These are phyloP conservation scores for Ophiocordyceps camponoti-saundersi DNA, from an alignment of 2,329 filamentous ascomycete species.

Conservation along the genomic window DNA sequence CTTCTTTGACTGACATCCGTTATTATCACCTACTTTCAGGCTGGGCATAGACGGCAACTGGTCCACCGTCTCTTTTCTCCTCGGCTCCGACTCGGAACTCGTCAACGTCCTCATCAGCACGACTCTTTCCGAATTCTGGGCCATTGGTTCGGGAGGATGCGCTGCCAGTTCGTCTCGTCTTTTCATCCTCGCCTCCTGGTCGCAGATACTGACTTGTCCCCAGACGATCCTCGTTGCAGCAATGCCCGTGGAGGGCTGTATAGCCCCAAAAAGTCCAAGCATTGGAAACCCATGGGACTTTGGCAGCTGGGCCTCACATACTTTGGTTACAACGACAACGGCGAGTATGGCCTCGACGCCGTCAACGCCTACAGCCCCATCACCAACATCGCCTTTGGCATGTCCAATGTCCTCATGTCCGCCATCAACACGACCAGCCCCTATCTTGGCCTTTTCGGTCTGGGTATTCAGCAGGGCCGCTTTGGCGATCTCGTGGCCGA, in stretches of 20 bases:
- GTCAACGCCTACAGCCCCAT: slow-evolving; percentile 23
- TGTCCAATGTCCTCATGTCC: slow-evolving; percentile 30
- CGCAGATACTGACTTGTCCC: slow-evolving; percentile 4
- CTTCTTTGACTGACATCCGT: neutral
- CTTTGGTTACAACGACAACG: slow-evolving; percentile 42
- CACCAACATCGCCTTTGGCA: slow-evolving; percentile 18
- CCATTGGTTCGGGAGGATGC: slow-evolving; percentile 42
- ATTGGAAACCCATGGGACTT: slow-evolving; percentile 40
- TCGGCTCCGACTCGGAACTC: slow-evolving; percentile 22
- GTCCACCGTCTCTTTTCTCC: slow-evolving; percentile 46
- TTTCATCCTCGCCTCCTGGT: slow-evolving; percentile 2
- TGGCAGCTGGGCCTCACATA: slow-evolving; percentile 44
- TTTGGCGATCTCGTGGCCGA: slow-evolving; percentile 32
- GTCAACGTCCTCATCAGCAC: slow-evolving; percentile 40
- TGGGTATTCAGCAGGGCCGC: slow-evolving; percentile 36
- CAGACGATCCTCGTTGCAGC: slow-evolving; percentile 33
- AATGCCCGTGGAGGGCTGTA: slow-evolving; percentile 42
- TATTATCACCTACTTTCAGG: slow-evolving; percentile 17
- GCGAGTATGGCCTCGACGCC: slow-evolving; percentile 43
- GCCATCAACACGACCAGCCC: slow-evolving; percentile 38
- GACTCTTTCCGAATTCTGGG: slow-evolving; percentile 54
- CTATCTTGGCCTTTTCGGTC: slow-evolving; percentile 36
- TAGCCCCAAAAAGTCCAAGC: slow-evolving; percentile 31
- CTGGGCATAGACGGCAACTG: slow-evolving; percentile 52
- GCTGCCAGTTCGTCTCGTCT: slow-evolving; percentile 18